Conservation (phyloP, 306 rosid genomes). For the Ziziphus jujuba region DNA sequence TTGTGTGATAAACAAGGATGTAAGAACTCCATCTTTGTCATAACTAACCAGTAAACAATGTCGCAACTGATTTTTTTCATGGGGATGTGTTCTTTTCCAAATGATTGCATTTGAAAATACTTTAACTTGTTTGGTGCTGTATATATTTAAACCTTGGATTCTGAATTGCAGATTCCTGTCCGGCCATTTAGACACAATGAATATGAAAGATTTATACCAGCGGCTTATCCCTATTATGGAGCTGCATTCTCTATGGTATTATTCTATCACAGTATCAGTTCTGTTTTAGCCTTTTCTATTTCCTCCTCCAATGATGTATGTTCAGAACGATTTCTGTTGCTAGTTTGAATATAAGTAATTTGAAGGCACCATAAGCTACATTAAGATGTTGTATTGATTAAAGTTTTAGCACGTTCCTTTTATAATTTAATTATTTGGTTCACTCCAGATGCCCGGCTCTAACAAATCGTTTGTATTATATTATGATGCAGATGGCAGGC, state of each 20-base stretch:
- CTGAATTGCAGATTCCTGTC: conserved; percentile 81
- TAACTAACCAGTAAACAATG: no score
- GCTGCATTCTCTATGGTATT: conserved; percentile 89
- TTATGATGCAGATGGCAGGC: conserved; percentile 86
- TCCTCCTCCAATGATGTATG: background rate
- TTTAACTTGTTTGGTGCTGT: background rate
- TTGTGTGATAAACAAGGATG: no score
- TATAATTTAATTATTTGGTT: background rate
- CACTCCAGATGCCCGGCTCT: conserved; percentile 6
- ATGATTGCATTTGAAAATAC: background rate
- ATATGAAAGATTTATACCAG: conserved; percentile 91
- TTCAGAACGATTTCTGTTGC: background rate
- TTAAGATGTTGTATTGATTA: background rate
- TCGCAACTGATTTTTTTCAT: no score
- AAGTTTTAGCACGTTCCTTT: background rate
- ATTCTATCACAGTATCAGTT: conserved; percentile 12
- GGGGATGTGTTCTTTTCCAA: background rate
- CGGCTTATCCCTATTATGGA: conserved; percentile 96
- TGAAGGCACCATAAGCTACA: background rate
- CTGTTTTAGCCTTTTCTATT: background rate
- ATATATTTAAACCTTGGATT: conserved; percentile 17
- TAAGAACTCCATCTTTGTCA: no score
- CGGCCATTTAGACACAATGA: conserved; percentile 94
- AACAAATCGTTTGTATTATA: conserved; percentile 14
- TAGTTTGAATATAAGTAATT: background rate